Evolutionary conservation across 2,329 filamentous ascomycete species (phyloP), one percentile per base, ranked within the genome.

Genomic region (Seiridium cupressi): DNA sequence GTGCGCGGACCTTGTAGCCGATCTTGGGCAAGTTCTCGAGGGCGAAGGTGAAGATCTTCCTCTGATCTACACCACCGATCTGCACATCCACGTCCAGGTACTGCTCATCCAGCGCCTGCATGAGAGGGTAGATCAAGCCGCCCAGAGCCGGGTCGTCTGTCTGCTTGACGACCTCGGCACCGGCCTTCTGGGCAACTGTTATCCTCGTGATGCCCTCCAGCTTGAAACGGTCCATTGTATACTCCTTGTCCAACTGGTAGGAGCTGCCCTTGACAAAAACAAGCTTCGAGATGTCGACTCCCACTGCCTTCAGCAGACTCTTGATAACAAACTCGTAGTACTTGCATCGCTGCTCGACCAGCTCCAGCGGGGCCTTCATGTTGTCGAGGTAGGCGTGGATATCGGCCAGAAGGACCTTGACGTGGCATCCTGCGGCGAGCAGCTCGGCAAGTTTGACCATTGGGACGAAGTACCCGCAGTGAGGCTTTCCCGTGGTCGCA

Each of bases 101-200:
- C 78, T 95, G 84, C 78, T 98, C 94, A 70, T 98, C 94, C 51
- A 98, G 79, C 1, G 91, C 91, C 77, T 98, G 95, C 77, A 99
- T 88, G 53, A 96, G 81, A 1, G 92, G 91, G 80, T 96, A 96
- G 63, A 94, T 84, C 10, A 94, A 81, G 1, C 91, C 91, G 60
- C 84, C 87, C 58, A 96, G 73, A 3, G 89, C 85, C 8, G 89
- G 86, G 69, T 94, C 93, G 60, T 86, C 84, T 3, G 89, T 87
- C 79, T 98, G 93, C 82, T 98, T 98, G 65, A 99, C 94, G 6
- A 98, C 87, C 76, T 98, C 95, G 1, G 92, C 91, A 44, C 94
- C 94, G 0, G 94, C 93, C 76, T 92, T 95, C 76, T 93, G 92
- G 13, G 93, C 92, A 70, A 72, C 73, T 10, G 69, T 68, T 63